A percentile compares a stretch with the other conserved stretches of the same genome.
Evolutionary conservation across 441 rosid genomes (phyloP).

Genomic region (Biscutella laevigata): DNA sequence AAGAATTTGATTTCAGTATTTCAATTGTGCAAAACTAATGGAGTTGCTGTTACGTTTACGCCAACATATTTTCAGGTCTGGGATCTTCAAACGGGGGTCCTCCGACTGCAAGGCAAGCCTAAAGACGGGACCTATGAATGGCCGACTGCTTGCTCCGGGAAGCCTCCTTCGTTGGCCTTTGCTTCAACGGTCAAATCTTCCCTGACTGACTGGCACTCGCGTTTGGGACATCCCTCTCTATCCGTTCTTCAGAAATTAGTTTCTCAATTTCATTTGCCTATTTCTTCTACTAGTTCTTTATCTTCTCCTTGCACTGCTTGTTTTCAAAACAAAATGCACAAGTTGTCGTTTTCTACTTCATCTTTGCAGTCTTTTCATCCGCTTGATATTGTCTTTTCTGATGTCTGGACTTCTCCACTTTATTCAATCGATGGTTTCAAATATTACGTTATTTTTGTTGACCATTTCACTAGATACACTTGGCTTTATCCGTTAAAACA

Average conservation of each 20-base stretch:
- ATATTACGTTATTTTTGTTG: too few species aligned
- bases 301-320: background rate
- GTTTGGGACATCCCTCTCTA: too few species aligned
- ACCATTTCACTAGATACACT: background rate
- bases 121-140: background rate
- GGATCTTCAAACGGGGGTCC: background rate
- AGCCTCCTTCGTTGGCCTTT: too few species aligned
- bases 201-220: too few species aligned
- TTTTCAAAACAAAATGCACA: background rate
- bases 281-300: background rate
- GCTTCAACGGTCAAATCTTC: too few species aligned
- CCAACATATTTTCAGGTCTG: background rate
- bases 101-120: background rate
- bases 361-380: background rate
- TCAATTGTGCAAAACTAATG: background rate
- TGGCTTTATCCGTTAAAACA: background rate
- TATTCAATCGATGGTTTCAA: too few species aligned
- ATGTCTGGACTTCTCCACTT: too few species aligned
- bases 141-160: background rate
- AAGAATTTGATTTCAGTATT: background rate
- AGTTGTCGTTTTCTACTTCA: background rate
- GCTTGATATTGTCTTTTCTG: too few species aligned
- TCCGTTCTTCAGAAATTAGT: background rate
- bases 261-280: background rate
- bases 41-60: background rate